Base-by-base conservation (phyloP, 2,329 filamentous ascomycete species). In the Diaporthe sp. region DNA sequence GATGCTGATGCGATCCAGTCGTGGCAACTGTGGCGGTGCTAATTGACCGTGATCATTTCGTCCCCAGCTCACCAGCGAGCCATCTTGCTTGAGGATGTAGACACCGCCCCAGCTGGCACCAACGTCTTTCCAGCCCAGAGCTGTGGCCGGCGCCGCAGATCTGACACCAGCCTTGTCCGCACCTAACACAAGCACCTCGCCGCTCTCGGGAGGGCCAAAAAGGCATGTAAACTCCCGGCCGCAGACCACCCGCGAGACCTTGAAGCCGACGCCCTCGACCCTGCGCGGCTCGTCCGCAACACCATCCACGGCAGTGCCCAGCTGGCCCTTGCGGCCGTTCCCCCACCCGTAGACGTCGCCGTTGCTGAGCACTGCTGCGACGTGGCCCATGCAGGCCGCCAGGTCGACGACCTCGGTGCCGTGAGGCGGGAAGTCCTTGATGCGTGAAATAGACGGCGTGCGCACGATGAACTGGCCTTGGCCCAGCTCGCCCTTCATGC, bases 301-400 rank as follows among this genome's bases (percentile, higher is more conserved):
- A 8, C 85, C 86, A 39, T 85, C 84, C 13, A 73, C 44, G 0
- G 89, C 88, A 57, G 86, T 84, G 0, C 95, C 96, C 1, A 98
- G 85, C 82, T 99, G 96, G 0, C 94, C 94, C 81, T 98, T 97
- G 34, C 95, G 90, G 19, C 94, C 93, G 79, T 92, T 94, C 0
- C 97, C 97, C 96, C 96, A 98, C 3, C 95, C 96, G 82, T 94
- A 98, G 1, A 93, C 92, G 22, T 94, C 89, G 0, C 96, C 96
- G 81, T 94, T 93, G 58, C 89, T 90, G 4, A 98, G 84, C 0
- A 98, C 90, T 2, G 87, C 91, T 22, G 97, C 90, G 0, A 92
- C 91, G 81, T 99, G 97, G 31, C 91, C 92, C 87, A 98, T 94
- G 44, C 94, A 92, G 15, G 94, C 93, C 2, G 92, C 87, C 37